Evolutionary conservation across 164 flowering plant species (phyloP).

Genomic region (Chimonanthus praecox): DNA sequence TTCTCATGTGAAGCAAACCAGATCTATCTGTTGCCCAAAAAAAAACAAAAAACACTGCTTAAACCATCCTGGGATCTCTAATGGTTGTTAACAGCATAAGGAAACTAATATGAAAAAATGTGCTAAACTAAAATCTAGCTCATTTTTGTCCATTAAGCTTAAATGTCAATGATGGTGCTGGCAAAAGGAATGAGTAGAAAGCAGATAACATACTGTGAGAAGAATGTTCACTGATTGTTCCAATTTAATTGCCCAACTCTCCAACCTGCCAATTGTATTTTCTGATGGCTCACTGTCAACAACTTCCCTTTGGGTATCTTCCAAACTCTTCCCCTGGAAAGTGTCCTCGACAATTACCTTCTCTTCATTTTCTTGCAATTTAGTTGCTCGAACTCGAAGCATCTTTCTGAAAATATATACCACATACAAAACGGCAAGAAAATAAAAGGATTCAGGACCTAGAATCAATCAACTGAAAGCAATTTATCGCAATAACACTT

Average conservation of each 20-base stretch:
- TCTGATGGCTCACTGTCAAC: conserved; percentile 16
- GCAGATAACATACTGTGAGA: conserved; percentile 51
- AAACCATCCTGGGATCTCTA: not conserved
- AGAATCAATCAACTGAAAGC: not conserved
- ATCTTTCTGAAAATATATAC: conserved; percentile 20
- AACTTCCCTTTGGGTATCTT: conserved; percentile 23
- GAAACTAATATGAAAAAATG: not conserved
- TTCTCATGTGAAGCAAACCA: not conserved
- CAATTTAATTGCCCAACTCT: conserved; percentile 58
- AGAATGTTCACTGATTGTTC: conserved; percentile 75
- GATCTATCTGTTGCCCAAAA: too few species aligned
- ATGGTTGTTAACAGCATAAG: not conserved
- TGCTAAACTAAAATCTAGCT: not conserved
- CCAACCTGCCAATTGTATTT: conserved; percentile 34
- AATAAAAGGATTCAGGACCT: not conserved
- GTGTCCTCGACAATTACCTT: conserved; percentile 55
- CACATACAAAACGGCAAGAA: not conserved
- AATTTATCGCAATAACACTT: not conserved
- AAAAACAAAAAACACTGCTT: too few species aligned
- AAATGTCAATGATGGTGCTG: not conserved
- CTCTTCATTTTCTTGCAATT: conserved; percentile 63
- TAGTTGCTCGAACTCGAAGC: conserved; percentile 41
- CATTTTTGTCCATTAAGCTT: not conserved
- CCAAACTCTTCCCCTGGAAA: conserved; percentile 36
- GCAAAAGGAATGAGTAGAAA: not conserved